Base-by-base conservation (phyloP, 768 basidiomycete genomes). In the Leccinum disarticulatum region DNA sequence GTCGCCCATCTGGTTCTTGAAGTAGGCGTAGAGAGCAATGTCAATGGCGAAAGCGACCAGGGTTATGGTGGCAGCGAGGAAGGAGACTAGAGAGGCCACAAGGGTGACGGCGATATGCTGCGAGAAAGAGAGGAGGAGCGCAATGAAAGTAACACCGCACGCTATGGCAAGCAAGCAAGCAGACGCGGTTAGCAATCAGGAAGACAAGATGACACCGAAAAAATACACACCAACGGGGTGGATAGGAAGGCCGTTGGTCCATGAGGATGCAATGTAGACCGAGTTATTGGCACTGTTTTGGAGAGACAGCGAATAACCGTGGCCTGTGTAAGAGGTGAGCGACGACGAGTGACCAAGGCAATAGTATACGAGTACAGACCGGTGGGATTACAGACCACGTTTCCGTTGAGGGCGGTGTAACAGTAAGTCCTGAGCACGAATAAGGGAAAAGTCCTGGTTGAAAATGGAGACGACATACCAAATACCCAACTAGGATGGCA, bases 1-100 rank as follows among this genome's bases (percentile, higher is more conserved):
- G 57, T 83, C 78, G 48, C 73, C 73, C 65, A 89, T 77, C 63
- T 86, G 77, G 54, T 86, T 78, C 68, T 82, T 84, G 54, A 87
- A 79, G 58, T 79, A 84, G 3, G 77, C 85, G 66, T 77, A 87
- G 31, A 93, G 81, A 14, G 88, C 87, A 60, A 92, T 87, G 70
- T 93, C 90, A 70, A 89, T 83, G 46, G 83, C 82, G 67, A 93
- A 90, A 1, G 89, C 85, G 61, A 91, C 83, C 57, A 91, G 75
- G 3, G 89, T 83, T 48, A 93, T 69, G 22, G 81, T 61, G 1
- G 88, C 86, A 8, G 88, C 88, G 56, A 91, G 77, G 80, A 90
- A 89, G 13, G 90, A 79, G 3, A 75, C 54, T 52, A 84, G 68
- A 15, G 81, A 77, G 1, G 83, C 73, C 51, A 82, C 33, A 22